These are phyloP conservation scores for Colletotrichum aenigma DNA, from an alignment of 2,329 filamentous ascomycete genomes.

Conservation along the genomic window DNA sequence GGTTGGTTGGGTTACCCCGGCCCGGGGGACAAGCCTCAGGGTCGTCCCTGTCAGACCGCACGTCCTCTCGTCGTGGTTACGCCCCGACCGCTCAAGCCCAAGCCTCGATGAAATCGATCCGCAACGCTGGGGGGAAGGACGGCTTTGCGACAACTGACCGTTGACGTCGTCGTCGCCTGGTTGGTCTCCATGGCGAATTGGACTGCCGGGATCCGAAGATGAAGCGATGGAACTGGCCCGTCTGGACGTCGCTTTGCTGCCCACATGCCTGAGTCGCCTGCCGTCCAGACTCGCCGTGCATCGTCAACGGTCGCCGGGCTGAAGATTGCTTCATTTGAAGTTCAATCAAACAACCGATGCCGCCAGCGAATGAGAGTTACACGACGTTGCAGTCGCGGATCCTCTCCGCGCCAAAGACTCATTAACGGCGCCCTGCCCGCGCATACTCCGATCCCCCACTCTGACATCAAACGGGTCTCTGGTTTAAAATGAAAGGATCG, in stretches of 20 bases:
- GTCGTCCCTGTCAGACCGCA: slow-evolving; percentile 13
- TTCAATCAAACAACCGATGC: slow-evolving; percentile 13
- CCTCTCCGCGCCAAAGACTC: slow-evolving; percentile 6
- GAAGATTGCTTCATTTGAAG: slow-evolving; percentile 18
- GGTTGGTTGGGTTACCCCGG: slow-evolving; percentile 6
- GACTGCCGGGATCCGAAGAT: background rate
- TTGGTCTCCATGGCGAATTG: background rate
- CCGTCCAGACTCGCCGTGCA: background rate
- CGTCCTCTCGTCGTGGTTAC: slow-evolving; percentile 3
- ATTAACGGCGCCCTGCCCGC: background rate
- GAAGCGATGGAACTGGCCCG: background rate
- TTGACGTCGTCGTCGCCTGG: background rate
- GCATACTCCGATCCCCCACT: slow-evolving; percentile 15
- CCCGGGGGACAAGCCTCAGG: slow-evolving; percentile 4
- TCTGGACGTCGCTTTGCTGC: background rate
- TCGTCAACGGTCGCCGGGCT: background rate
- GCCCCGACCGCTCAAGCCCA: background rate
- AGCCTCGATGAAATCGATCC: slow-evolving; percentile 14
- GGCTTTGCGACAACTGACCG: background rate
- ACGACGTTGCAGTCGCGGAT: slow-evolving; percentile 18
- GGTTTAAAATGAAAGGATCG: slow-evolving; percentile 20
- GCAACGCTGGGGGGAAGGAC: background rate
- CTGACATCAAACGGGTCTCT: slow-evolving; percentile 17
- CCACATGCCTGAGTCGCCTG: background rate
- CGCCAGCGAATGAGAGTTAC: slow-evolving; percentile 6